Conservation (phyloP, 257 asterid genomes). For the Datura wrightii region DNA sequence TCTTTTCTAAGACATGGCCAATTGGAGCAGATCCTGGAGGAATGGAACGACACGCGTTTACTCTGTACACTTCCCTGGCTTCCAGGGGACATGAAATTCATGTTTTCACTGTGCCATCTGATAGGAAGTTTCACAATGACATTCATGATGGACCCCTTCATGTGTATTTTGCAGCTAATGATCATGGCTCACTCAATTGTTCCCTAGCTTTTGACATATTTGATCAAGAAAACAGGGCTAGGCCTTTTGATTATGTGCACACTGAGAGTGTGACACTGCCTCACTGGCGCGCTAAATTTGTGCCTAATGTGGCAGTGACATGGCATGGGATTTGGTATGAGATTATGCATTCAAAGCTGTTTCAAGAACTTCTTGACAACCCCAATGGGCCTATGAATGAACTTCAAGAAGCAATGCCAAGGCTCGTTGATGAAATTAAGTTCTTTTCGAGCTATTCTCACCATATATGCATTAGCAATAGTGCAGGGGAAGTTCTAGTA, state of each 20-base stretch:
- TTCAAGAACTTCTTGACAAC: conserved; percentile 33
- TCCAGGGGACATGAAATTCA: conserved; percentile 37
- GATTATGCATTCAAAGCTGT: conserved; percentile 41
- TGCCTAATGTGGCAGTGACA: conserved; percentile 42
- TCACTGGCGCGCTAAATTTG: conserved; percentile 37
- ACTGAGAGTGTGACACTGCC: conserved; percentile 37
- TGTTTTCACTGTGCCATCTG: conserved; percentile 38
- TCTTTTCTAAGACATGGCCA: conserved; percentile 43
- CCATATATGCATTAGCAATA: conserved; percentile 39
- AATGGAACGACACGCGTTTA: conserved; percentile 42
- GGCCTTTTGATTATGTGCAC: conserved; percentile 35
- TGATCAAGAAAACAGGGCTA: conserved; percentile 11
- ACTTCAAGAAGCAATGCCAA: conserved; percentile 44
- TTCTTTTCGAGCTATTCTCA: conserved; percentile 39
- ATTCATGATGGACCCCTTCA: conserved; percentile 30
- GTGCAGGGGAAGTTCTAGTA: conserved; percentile 39
- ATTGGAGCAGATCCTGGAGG: conserved; percentile 42
- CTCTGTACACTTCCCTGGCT: conserved; percentile 37
- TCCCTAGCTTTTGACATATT: conserved; percentile 36
- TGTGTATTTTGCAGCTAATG: conserved; percentile 37
- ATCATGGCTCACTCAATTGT: conserved; percentile 36
- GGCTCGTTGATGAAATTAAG: conserved; percentile 28
- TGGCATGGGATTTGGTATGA: conserved; percentile 49
- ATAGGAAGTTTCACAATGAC: conserved; percentile 30
- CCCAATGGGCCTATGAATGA: conserved; percentile 28